These are phyloP conservation scores for Elsinoe ampelina DNA, from an alignment of 2,329 filamentous ascomycete species.

Conservation along the genomic window DNA sequence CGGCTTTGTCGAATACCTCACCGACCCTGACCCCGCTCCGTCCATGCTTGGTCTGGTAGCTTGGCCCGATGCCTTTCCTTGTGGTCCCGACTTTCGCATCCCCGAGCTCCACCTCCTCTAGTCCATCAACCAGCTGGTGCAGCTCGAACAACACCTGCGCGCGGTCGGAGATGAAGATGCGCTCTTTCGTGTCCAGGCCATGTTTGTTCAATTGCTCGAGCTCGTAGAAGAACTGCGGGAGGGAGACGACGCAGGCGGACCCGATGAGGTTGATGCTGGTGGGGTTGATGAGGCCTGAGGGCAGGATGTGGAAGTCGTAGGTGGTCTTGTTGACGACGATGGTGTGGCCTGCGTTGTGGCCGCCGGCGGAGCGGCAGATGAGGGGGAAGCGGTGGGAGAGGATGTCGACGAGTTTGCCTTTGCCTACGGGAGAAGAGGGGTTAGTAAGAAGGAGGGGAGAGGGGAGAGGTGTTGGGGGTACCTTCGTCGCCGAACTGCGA, in stretches of 20 bases:
- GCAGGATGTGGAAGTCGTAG: conserved; percentile 52
- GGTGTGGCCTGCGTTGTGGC: conserved; percentile 51
- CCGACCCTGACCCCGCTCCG: conserved; percentile 57
- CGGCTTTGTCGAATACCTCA: conserved; percentile 57
- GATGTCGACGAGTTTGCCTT: conserved; percentile 50
- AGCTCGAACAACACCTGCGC: conserved; percentile 57
- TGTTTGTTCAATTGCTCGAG: conserved; percentile 51
- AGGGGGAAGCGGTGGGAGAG: conserved; percentile 40
- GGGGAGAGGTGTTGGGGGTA: conserved; percentile 17
- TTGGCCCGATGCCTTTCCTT: conserved; percentile 43
- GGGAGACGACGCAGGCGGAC: conserved; percentile 56
- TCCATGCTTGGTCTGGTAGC: conserved; percentile 54
- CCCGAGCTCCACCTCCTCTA: conserved; percentile 47
- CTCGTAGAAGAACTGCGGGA: conserved; percentile 59
- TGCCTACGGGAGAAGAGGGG: conserved; percentile 21
- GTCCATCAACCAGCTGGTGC: conserved; percentile 58
- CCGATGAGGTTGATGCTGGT: conserved; percentile 63
- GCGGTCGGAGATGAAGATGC: conserved; percentile 56
- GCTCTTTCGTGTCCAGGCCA: conserved; percentile 48
- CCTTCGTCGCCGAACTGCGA: conserved; percentile 53
- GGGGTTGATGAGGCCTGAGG: conserved; percentile 64
- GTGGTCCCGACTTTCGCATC: conserved; percentile 44
- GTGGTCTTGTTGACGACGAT: conserved; percentile 35
- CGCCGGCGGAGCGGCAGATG: conserved; percentile 51
- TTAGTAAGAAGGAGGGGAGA: conserved; percentile 15